Base-by-base conservation (phyloP, 176 grass and related monocot genomes). In the Oryza brachyantha region DNA sequence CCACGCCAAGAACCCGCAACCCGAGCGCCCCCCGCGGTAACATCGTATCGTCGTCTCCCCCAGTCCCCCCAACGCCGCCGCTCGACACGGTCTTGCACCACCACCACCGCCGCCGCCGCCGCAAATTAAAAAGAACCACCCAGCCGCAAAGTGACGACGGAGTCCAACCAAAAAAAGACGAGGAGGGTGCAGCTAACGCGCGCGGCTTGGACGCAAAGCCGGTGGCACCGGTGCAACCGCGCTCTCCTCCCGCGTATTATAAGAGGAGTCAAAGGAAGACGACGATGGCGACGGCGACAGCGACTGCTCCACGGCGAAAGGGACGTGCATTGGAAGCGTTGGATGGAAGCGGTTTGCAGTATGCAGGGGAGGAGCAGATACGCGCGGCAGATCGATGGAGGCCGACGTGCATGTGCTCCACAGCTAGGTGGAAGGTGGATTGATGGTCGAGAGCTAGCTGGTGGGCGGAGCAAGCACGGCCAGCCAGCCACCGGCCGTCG, bases 321-420 rank as follows among this genome's bases (percentile, higher is more conserved):
- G 52, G 26, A 63, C 3, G 77, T 21, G 8, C n/a, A n/a, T n/a
- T n/a, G n/a, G n/a, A n/a, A n/a, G 7, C 10, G 7, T n/a, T 75
- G 84, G 78, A 76, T 34, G 71, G 2, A 52, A 81, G 78, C 31
- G 39, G 29, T 58, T 10, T 42, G 70, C 70, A n/a, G 0, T 36
- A 48, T 80, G 77, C 84, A 17, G 32, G 84, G 28, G 61, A 42
- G 26, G 21, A 22, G 50, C n/a, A 55, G 50, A 55, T 55, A 22
- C 43, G 41, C 13, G 14, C 45, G 45, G n/a, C n/a, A n/a, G n/a
- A n/a, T n/a, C 45, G 45, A 16, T 16, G 5, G 45, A 50, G 5
- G 45, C 4, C 5, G 45, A 50, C 45, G 45, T 50, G 45, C 16
- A 19, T 19, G 45, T 48, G 43, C 9, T 22, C 3, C 46, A 21